These are phyloP conservation scores for Coemansia sp. DNA, from an alignment of 192 early-diverging fungal genomes.

Conservation along the genomic window DNA sequence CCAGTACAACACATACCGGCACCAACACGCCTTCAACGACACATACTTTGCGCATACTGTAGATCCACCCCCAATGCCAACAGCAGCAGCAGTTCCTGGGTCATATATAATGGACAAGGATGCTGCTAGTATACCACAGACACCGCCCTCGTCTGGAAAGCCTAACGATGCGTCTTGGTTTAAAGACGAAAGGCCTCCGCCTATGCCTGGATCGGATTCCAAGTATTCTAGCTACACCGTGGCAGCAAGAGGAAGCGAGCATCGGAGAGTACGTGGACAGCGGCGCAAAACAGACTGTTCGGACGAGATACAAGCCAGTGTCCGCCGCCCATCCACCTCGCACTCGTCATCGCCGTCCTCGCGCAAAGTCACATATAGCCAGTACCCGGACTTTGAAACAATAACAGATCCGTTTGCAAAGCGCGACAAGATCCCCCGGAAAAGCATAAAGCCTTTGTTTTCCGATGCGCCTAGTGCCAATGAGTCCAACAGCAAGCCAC, in stretches of 20 bases:
- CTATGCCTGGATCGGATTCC: constrained; percentile 23
- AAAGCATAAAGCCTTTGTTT: constrained; percentile 23
- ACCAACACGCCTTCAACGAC: constrained; percentile 1
- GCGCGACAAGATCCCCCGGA: constrained; percentile 53
- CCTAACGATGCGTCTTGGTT: not conserved
- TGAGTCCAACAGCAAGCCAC: not conserved
- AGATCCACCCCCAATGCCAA: constrained; percentile 1
- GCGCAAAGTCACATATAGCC: constrained; percentile 45
- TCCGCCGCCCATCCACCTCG: constrained; percentile 32
- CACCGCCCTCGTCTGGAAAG: constrained; percentile 4
- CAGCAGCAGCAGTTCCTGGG: not conserved
- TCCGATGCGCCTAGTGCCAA: not conserved
- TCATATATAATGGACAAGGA: constrained; percentile 13
- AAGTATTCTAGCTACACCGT: constrained; percentile 18
- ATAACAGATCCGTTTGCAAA: constrained; percentile 55
- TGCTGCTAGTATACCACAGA: constrained; percentile 4
- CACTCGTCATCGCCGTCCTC: constrained; percentile 26
- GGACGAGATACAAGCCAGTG: constrained; percentile 12
- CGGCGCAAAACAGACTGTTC: constrained; percentile 40
- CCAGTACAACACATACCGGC: not conserved
- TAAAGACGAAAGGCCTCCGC: not conserved
- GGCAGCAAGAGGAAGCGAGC: constrained; percentile 15
- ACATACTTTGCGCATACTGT: not conserved
- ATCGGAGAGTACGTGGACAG: constrained; percentile 23
- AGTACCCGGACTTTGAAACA: constrained; percentile 52